Percentiles rank a stretch among this genome's conserved stretches.
These are phyloP conservation scores for Baeospora myosura DNA, from an alignment of 1,284 basidiomycete genomes.

Conservation along the genomic window DNA sequence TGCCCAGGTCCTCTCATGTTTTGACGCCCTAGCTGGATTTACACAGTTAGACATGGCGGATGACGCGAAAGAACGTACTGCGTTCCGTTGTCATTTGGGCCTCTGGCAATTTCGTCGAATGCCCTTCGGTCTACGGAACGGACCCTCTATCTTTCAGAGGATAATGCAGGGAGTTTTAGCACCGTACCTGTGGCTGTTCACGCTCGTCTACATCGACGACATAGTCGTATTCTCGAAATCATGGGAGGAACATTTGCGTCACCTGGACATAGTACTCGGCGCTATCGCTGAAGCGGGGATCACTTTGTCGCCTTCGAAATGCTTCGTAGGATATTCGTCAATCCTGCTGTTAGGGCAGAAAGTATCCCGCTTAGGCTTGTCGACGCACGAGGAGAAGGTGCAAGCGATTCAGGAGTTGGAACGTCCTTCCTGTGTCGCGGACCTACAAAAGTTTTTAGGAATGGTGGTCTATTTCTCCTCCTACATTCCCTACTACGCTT, in stretches of 20 bases:
- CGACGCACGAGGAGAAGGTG: slow-evolving; percentile 25
- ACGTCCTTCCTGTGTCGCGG: slow-evolving; percentile 10
- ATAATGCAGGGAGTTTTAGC: slow-evolving; percentile 25
- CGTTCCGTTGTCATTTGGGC: slow-evolving; percentile 24
- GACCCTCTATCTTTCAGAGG: slow-evolving; percentile 26
- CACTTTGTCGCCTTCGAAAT: neutral
- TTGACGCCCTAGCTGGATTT: slow-evolving; percentile 26
- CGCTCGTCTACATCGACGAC: no score
- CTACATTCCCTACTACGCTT: slow-evolving; percentile 25
- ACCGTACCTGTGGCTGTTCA: no score
- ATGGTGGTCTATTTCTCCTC: slow-evolving; percentile 25
- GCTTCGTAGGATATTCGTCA: neutral
- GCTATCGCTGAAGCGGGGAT: no score
- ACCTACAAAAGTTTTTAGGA: slow-evolving; percentile 21
- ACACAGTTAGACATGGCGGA: slow-evolving; percentile 21
- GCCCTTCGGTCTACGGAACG: slow-evolving; percentile 28
- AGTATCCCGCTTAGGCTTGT: slow-evolving; percentile 19
- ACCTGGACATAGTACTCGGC: no score
- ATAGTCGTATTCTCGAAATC: no score
- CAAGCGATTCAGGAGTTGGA: slow-evolving; percentile 19
- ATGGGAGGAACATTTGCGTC: no score
- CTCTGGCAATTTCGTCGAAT: slow-evolving; percentile 25
- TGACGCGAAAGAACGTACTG: slow-evolving; percentile 21
- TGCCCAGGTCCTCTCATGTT: slow-evolving; percentile 18
- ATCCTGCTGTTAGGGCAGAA: neutral